Conservation (phyloP, 208 protist species). For the Dictyostelium gargantuum region DNA sequence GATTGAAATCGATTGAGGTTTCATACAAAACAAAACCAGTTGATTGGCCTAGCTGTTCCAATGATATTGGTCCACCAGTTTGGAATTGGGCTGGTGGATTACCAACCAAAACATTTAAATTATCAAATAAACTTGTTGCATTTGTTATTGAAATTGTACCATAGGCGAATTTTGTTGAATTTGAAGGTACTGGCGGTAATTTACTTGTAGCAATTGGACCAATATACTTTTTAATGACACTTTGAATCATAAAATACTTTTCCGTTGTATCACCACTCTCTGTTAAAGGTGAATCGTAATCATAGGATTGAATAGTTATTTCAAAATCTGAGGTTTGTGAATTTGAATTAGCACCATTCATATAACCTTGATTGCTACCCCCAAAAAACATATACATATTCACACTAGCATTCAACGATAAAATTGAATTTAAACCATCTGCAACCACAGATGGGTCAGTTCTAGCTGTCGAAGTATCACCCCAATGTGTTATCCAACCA, state of each 20-base stretch:
- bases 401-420: slow-evolving; percentile 1
- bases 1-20: background rate
- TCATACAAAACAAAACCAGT: slow-evolving; percentile 41
- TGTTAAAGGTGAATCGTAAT: slow-evolving; percentile 49
- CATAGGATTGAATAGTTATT: slow-evolving; percentile 23
- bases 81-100: too few species aligned
- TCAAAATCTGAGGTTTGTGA: background rate
- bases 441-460: background rate
- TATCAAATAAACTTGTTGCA: background rate
- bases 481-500: slow-evolving; percentile 47
- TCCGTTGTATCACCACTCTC: slow-evolving; percentile 9
- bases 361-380: slow-evolving; percentile 42
- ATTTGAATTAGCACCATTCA: background rate
- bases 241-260: background rate
- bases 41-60: background rate
- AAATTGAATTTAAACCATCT: background rate
- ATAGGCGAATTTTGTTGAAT: background rate
- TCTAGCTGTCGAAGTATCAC: background rate
- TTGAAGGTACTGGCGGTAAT: background rate
- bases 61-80: background rate
- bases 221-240: background rate
- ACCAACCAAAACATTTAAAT: background rate
- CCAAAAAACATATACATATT: slow-evolving; percentile 69
- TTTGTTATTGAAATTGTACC: background rate
- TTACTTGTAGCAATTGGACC: too few species aligned